Conservation (phyloP, 129 eudicot genomes). For the Glebionis coronaria region DNA sequence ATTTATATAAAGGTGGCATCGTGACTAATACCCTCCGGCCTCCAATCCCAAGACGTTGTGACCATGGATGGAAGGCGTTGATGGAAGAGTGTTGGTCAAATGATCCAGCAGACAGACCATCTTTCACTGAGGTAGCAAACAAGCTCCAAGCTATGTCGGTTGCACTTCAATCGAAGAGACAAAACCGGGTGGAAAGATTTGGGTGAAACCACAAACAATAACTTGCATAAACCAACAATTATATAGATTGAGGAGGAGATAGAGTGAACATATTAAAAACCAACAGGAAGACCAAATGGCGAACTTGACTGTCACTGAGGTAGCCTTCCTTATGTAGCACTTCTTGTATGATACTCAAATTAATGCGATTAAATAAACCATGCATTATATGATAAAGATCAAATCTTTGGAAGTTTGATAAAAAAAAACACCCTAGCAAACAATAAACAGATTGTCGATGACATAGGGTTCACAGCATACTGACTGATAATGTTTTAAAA, state of each 20-base stretch:
- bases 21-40: constrained; percentile 65
- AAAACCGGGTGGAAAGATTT: constrained; percentile 27
- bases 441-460: neutral
- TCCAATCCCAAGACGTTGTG: constrained; percentile 53
- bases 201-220: constrained; percentile 19
- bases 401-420: neutral
- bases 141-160: constrained; percentile 48
- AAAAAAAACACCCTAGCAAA: neutral
- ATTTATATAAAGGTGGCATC: constrained; percentile 56
- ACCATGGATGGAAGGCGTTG: constrained; percentile 59
- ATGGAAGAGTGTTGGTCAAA: constrained; percentile 91
- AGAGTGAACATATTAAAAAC: neutral
- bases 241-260: constrained; percentile 3
- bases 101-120: constrained; percentile 59
- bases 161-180: constrained; percentile 31
- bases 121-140: constrained; percentile 65
- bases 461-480: constrained; percentile 9
- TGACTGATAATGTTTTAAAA: neutral
- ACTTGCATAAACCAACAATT: constrained; percentile 3
- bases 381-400: neutral
- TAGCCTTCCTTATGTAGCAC: constrained; percentile 20
- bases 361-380: neutral
- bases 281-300: neutral
- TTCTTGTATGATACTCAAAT: constrained; percentile 19
- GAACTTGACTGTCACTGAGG: neutral